phyloP scores from a whole-genome alignment of 345 rosid genomes.

The Gossypium bickii region DNA sequence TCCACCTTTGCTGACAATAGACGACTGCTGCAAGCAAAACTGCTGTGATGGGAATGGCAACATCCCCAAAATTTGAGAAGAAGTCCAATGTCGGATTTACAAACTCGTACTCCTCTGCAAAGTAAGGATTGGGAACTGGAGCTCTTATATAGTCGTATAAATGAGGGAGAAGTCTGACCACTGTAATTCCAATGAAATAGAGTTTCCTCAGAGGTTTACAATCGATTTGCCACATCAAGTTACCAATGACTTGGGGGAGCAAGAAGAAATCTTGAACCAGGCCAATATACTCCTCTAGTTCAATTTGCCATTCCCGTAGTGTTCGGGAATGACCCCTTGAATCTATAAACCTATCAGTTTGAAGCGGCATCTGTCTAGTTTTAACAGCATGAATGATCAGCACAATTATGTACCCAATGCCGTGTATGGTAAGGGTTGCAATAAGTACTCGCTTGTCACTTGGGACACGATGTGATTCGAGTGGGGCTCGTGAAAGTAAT shows the following conservation, averaged over 20 bases:
- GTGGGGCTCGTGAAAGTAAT: conserved; percentile 41
- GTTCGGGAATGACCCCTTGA: conserved; percentile 26
- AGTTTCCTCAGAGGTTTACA: conserved; percentile 54
- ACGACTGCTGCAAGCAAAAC: conserved; percentile 48
- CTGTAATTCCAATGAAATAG: conserved; percentile 63
- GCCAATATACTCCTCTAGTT: conserved; percentile 80
- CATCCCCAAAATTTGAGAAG: conserved; percentile 69
- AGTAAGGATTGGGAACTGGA: conserved; percentile 61
- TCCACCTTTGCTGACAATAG: conserved; percentile 80
- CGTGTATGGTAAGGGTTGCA: conserved; percentile 40
- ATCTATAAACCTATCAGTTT: conserved; percentile 25
- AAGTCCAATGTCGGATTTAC: conserved; percentile 67
- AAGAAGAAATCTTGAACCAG: conserved; percentile 83
- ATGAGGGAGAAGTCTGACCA: conserved; percentile 74
- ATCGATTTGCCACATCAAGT: conserved; percentile 66
- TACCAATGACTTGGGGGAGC: conserved; percentile 82
- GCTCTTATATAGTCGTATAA: conserved; percentile 55
- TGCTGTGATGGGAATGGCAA: conserved; percentile 62
- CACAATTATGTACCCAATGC: conserved; percentile 48
- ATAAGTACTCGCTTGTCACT: conserved; percentile 59
- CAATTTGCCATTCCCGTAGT: conserved; percentile 48
- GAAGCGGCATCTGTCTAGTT: conserved; percentile 26
- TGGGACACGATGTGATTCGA: conserved; percentile 56
- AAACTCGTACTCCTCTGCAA: conserved; percentile 59
- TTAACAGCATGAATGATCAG: conserved; percentile 45